A percentile compares a stretch with the other conserved stretches of the same genome.
phyloP scores from a whole-genome alignment of 202 grass and related monocot genomes.

The Sporobolus alterniflorus region DNA sequence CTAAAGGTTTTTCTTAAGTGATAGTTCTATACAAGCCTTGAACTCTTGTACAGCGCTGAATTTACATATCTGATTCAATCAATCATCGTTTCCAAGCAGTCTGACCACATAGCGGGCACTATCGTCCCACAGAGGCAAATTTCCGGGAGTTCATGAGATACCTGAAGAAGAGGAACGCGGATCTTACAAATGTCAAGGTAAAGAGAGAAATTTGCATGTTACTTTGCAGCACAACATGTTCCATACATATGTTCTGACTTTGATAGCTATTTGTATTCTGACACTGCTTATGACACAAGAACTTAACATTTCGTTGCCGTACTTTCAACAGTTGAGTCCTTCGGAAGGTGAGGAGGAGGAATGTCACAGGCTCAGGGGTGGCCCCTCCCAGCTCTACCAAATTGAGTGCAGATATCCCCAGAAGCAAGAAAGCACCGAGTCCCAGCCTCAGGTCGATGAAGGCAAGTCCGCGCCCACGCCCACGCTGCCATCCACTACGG shows the following conservation, averaged over 20 bases:
- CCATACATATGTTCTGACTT: background rate
- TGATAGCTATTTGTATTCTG: background rate
- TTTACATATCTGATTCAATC: constrained; percentile 33
- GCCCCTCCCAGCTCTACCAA: constrained; percentile 34
- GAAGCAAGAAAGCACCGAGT: constrained; percentile 33
- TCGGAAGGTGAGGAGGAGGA: constrained; percentile 67
- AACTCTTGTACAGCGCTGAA: background rate
- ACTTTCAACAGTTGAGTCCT: constrained; percentile 66
- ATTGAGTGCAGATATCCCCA: constrained; percentile 7
- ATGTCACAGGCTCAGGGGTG: constrained; percentile 27
- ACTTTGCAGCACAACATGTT: background rate
- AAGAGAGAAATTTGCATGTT: constrained; percentile 17
- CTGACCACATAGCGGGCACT: constrained; percentile 91
- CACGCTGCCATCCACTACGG: background rate
- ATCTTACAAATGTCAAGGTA: constrained; percentile 84
- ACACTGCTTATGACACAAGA: constrained; percentile 1
- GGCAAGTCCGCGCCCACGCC: background rate
- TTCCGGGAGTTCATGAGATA: constrained; percentile 86
- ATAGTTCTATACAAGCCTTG: background rate
- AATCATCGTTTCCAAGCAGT: constrained; percentile 61
- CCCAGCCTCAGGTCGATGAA: background rate
- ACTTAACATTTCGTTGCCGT: background rate
- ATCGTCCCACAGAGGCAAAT: constrained; percentile 83
- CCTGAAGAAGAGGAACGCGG: constrained; percentile 66
- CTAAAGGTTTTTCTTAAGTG: constrained; percentile 56